Evolutionary conservation across 768 basidiomycete genomes (phyloP).

Genomic region (Leccinum sublutescens): DNA sequence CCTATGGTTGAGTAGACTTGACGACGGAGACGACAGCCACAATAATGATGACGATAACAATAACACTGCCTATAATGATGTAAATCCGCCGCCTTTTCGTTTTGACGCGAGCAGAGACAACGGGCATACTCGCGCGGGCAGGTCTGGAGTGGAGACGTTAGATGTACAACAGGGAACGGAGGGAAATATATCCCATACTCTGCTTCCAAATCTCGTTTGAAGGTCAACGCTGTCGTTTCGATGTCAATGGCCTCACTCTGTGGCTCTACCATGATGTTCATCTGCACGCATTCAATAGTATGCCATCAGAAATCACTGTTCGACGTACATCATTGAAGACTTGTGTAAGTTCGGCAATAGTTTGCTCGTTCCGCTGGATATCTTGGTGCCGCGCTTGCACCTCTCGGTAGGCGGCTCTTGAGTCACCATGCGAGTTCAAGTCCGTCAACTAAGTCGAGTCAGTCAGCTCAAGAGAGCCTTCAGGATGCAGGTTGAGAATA

Average conservation of each 20-base stretch:
- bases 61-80: too few species aligned
- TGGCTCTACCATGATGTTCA: constrained; percentile 93
- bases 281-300: constrained; percentile 43
- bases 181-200: constrained; percentile 53
- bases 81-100: too few species aligned
- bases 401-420: constrained; percentile 87
- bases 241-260: constrained; percentile 85
- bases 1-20: too few species aligned
- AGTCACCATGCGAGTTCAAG: constrained; percentile 85
- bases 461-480: neutral
- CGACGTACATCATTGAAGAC: constrained; percentile 86
- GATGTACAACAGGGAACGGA: too few species aligned
- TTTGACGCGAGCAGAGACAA: too few species aligned
- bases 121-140: too few species aligned
- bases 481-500: neutral
- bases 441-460: constrained; percentile 64
- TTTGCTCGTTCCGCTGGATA: constrained; percentile 92
- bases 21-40: too few species aligned
- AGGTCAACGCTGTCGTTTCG: constrained; percentile 68
- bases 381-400: constrained; percentile 96
- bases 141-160: too few species aligned
- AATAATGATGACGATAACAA: too few species aligned
- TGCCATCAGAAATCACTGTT: neutral
- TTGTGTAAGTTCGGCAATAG: constrained; percentile 91
- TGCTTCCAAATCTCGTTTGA: constrained; percentile 80